Evolutionary conservation across 495 filamentous ascomycete genomes (phyloP), one percentile per base, ranked within the genome.

Genomic region (Venustampulla echinocandica): DNA sequence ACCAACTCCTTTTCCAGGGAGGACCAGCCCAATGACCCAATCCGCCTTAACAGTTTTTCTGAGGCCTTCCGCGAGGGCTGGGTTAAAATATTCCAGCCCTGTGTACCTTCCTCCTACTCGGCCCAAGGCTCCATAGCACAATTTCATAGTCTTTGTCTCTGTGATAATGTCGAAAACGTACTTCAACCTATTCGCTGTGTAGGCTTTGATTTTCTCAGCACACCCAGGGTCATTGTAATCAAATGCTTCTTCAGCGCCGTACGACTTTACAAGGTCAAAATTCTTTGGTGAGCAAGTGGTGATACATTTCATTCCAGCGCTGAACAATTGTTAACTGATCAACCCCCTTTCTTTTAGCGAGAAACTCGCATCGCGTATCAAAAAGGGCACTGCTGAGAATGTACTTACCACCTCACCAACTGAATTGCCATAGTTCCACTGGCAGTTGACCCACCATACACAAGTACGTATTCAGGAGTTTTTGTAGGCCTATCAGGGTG

Each of bases 401-500:
- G 43, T n/a, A 41, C 46, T 77, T 25, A 35, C 57, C 47, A 75
- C 62, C 70, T 21, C 9, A 54, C 17, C 9, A 84, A 66, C 52
- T 84, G 82, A 40, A 82, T 79, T 0, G 74, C 75, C 44, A 69
- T 69, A 55, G 69, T 66, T 7, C 80, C 81, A 13, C 81, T 71
- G 21, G 71, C 73, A 1, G 68, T 65, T 0, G 70, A 63, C n/a
- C 77, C 81, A 13, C 79, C 79, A 73, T 76, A 82, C 28, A 83
- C 59, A 2, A 83, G 56, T 0, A 84, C 34, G 1, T 58, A 62
- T 42, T 76, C 54, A 1, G 61, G 66, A 0, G 50, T 64, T 1
- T 61, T 0, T 53, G 56, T 22, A 21, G 24, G 27, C 47, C 49
- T 22, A 57, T 52, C 11, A 52, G 65, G 44, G 59, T 44, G 3